Conservation (phyloP, 2,329 filamentous ascomycete genomes). For the Grosmannia serpens region DNA sequence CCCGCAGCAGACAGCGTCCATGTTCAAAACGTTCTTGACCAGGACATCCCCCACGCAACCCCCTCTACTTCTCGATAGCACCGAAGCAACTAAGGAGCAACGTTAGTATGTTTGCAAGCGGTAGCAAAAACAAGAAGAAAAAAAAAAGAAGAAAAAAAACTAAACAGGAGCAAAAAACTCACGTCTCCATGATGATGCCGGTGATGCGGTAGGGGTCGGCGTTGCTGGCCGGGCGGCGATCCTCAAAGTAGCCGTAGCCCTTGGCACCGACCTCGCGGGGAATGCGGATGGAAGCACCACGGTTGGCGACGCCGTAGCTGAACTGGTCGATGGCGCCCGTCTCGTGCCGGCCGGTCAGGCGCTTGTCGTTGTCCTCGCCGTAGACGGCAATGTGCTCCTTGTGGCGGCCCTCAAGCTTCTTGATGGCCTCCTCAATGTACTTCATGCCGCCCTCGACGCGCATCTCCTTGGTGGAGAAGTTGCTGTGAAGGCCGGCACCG, state of each 20-base stretch:
- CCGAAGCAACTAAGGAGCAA: conserved; percentile 7
- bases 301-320: conserved; percentile 89
- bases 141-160: neutral
- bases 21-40: neutral
- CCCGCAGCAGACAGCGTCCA: neutral
- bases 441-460: conserved; percentile 90
- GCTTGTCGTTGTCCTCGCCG: conserved; percentile 88
- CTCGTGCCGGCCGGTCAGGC: conserved; percentile 89
- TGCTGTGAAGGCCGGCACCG: conserved; percentile 61
- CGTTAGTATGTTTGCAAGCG: neutral
- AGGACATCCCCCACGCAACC: neutral
- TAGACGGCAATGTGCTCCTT: conserved; percentile 80
- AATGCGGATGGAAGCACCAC: conserved; percentile 87
- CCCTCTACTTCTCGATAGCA: conserved; percentile 10
- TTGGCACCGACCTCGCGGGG: conserved; percentile 54
- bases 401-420: conserved; percentile 71
- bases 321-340: conserved; percentile 90
- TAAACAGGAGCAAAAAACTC: neutral
- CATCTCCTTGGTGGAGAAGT: conserved; percentile 87
- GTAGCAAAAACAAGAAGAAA: neutral
- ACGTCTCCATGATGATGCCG: conserved; percentile 24
- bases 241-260: conserved; percentile 54
- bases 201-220: conserved; percentile 66
- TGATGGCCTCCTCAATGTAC: conserved; percentile 75
- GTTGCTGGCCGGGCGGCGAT: conserved; percentile 60